These are phyloP conservation scores for Bacterosira constricta DNA, from an alignment of 108 stramenopile species.

Conservation along the genomic window DNA sequence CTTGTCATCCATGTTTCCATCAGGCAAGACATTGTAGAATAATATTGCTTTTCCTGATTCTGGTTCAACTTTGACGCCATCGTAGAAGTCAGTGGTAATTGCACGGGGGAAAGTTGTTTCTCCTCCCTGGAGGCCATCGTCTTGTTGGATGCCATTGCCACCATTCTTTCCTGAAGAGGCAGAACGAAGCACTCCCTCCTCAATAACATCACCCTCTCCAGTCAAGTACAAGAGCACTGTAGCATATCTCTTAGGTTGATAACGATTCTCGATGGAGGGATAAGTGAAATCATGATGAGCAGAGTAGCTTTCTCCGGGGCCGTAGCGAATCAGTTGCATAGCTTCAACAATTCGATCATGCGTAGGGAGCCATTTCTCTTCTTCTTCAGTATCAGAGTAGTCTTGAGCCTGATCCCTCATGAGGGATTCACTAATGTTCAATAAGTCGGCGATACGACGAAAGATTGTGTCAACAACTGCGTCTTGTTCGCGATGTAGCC, in stretches of 20 bases:
- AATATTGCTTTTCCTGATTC: conserved; percentile 80
- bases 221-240: conserved; percentile 85
- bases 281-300: conserved; percentile 91
- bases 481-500: conserved; percentile 73
- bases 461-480: conserved; percentile 77
- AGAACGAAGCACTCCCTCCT: conserved; percentile 22
- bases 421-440: conserved; percentile 69
- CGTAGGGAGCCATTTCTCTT: conserved; percentile 45
- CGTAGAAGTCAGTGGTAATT: conserved; percentile 60
- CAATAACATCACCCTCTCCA: conserved; percentile 45
- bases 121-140: conserved; percentile 62
- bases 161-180: background rate
- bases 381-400: conserved; percentile 15
- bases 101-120: conserved; percentile 91
- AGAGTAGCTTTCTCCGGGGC: conserved; percentile 74
- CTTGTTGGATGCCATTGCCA: conserved; percentile 41
- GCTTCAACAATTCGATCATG: conserved; percentile 88
- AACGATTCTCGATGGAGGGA: conserved; percentile 68
- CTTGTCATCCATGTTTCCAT: conserved; percentile 94
- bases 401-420: conserved; percentile 52
- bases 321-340: conserved; percentile 87
- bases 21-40: conserved; percentile 89
- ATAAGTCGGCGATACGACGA: conserved; percentile 74
- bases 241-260: conserved; percentile 84
- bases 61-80: conserved; percentile 80